These are phyloP conservation scores for Clitopilus passeckerianus DNA, from an alignment of 768 basidiomycete species.

Conservation along the genomic window DNA sequence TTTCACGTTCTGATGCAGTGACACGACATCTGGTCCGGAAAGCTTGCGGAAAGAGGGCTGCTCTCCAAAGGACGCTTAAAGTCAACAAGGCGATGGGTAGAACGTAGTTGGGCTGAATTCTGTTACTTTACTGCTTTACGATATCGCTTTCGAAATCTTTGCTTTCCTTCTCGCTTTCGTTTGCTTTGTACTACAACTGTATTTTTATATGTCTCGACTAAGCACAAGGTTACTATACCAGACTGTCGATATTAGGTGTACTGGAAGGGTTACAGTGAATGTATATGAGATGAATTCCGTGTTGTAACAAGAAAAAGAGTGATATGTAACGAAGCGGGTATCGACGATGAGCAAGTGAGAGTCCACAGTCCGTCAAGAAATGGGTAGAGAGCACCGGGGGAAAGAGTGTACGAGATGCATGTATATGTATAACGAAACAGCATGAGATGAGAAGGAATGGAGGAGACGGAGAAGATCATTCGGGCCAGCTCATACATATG, in stretches of 20 bases:
- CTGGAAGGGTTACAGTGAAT: not conserved
- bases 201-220: not conserved
- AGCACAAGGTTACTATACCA: not conserved
- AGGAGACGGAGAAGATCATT: not conserved
- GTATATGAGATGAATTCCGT: not conserved
- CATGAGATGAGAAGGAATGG: not conserved
- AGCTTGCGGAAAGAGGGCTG: not conserved
- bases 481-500: not conserved
- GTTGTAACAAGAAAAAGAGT: not conserved
- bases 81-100: not conserved
- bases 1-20: not conserved
- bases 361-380: not conserved
- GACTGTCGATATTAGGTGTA: not conserved
- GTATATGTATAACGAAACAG: not conserved
- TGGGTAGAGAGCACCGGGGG: not conserved
- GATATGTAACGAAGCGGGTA: not conserved
- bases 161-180: not conserved
- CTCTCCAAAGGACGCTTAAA: not conserved
- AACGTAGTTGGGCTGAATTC: not conserved
- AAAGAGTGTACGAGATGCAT: not conserved
- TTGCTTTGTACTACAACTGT: not conserved
- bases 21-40: not conserved
- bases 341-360: not conserved
- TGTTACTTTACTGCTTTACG: not conserved
- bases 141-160: not conserved